Base-by-base conservation (phyloP, 192 early-diverging fungal species). In the Podila verticillata region DNA sequence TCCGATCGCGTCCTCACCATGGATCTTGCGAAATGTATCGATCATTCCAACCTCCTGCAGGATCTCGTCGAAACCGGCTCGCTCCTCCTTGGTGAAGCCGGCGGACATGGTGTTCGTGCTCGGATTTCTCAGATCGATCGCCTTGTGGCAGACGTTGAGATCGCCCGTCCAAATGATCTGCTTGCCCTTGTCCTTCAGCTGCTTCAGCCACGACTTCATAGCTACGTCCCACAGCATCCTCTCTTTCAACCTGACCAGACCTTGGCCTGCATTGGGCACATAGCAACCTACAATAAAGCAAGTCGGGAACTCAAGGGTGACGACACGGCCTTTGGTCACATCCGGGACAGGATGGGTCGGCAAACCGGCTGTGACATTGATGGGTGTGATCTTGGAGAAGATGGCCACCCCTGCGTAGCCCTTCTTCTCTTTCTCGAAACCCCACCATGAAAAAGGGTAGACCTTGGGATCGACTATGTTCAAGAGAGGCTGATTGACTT, bases 11-110 rank as follows among this genome's bases (percentile, higher is more conserved):
- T 61, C 57, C 15, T 72, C 68, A 0, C 93, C 94, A 72, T 95
- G 83, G 13, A 92, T 82, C 47, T 93, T 84, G 20, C 96, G 86
- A 80, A 87, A 97, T 19, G 87, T 87, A 75, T 97, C 96, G 28
- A 95, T 74, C 24, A 93, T 62, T 9, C 79, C 47, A 5, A 73
- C 74, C 29, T 85, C 87, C 24, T 88, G 68, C 28, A 96, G 72
- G 2, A 92, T 85, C 7, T 81, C 80, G 3, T 86, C 81, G 35
- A 96, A 95, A 20, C 90, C 92, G 9, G 74, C 75, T 58, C 95
- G 88, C 84, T 97, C 96, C 75, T 95, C 92, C 34, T 86, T 73
- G 5, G 95, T 96, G 73, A 94, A 97, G 28, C 96, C 95, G 2
- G 95, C 87, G 17, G 92, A 90, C 84, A 84, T 88, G n/a, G 70